Conservation (phyloP, 768 basidiomycete species). For the Phlebiopsis gigantea region DNA sequence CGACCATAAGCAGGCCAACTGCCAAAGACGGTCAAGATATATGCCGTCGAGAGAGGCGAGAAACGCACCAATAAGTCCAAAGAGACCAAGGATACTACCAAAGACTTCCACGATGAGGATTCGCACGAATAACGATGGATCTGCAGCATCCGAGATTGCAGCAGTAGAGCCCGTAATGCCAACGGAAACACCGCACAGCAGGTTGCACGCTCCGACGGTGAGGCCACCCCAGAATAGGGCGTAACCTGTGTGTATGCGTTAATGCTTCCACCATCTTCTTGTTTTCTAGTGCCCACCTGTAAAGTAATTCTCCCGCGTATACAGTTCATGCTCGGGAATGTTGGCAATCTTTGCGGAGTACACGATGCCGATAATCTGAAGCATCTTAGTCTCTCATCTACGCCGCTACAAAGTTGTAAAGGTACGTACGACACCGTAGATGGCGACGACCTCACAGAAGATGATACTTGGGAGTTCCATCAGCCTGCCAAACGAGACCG, state of each 20-base stretch:
- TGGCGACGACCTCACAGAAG: constrained; percentile 99
- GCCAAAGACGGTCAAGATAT: constrained; percentile 1
- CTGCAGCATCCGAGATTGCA: constrained; percentile 91
- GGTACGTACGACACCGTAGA: constrained; percentile 84
- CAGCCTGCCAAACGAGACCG: neutral
- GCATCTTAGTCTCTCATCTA: neutral
- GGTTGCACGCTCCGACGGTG: constrained; percentile 90
- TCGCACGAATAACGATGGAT: constrained; percentile 93
- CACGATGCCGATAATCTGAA: constrained; percentile 91
- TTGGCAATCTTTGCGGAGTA: constrained; percentile 76
- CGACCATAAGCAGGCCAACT: constrained; percentile 83
- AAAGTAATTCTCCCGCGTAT: constrained; percentile 87
- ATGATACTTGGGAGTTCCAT: constrained; percentile 66
- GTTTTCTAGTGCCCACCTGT: constrained; percentile 49
- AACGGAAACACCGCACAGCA: constrained; percentile 91
- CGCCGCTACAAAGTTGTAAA: neutral
- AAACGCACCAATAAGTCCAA: constrained; percentile 83
- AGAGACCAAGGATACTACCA: constrained; percentile 85
- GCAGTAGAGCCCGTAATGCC: constrained; percentile 95
- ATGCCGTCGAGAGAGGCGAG: neutral
- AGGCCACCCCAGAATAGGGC: constrained; percentile 97
- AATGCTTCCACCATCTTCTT: neutral
- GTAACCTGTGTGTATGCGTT: constrained; percentile 48
- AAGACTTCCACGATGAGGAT: constrained; percentile 96
- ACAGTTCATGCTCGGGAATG: constrained; percentile 62